These are phyloP conservation scores for Suhomyces bokatorum DNA, from an alignment of 1,139 yeast genomes.

Conservation along the genomic window DNA sequence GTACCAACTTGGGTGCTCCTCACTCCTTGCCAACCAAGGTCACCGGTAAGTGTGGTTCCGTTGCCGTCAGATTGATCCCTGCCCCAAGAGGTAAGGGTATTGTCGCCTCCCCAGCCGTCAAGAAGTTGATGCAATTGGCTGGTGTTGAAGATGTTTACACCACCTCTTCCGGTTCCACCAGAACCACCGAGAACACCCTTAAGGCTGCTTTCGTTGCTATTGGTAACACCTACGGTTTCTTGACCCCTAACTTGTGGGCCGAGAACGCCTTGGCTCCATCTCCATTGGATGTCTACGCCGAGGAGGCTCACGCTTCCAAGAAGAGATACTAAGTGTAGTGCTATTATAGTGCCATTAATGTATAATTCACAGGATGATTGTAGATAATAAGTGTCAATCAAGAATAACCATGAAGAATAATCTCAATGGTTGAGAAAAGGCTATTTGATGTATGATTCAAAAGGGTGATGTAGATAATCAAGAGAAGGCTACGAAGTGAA, in stretches of 20 bases:
- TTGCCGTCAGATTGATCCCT: constrained; percentile 96
- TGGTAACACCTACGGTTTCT: constrained; percentile 99
- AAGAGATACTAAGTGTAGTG: constrained; percentile 57
- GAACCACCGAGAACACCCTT: constrained; percentile 99
- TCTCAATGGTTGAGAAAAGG: too few relatives aligned
- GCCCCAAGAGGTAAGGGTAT: constrained; percentile 99
- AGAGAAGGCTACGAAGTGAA: too few relatives aligned
- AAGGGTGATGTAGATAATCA: too few relatives aligned
- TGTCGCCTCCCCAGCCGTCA: constrained; percentile 99
- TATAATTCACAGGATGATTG: not conserved
- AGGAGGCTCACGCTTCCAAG: constrained; percentile 71
- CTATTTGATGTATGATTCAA: too few relatives aligned
- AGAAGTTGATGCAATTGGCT: constrained; percentile 97
- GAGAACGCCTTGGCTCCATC: constrained; percentile 81
- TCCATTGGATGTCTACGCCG: constrained; percentile 93
- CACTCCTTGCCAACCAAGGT: constrained; percentile 98
- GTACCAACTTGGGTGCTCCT: constrained; percentile 99
- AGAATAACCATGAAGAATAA: too few relatives aligned
- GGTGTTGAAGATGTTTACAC: constrained; percentile 99
- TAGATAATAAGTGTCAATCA: too few relatives aligned
- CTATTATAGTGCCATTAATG: constrained; percentile 10
- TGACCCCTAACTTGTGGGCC: constrained; percentile 99
- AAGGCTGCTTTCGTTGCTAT: constrained; percentile 99
- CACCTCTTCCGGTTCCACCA: constrained; percentile 97
- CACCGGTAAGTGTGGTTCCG: constrained; percentile 99